phyloP scores from a whole-genome alignment of 441 rosid genomes.

The Bruguiera hainesii region DNA sequence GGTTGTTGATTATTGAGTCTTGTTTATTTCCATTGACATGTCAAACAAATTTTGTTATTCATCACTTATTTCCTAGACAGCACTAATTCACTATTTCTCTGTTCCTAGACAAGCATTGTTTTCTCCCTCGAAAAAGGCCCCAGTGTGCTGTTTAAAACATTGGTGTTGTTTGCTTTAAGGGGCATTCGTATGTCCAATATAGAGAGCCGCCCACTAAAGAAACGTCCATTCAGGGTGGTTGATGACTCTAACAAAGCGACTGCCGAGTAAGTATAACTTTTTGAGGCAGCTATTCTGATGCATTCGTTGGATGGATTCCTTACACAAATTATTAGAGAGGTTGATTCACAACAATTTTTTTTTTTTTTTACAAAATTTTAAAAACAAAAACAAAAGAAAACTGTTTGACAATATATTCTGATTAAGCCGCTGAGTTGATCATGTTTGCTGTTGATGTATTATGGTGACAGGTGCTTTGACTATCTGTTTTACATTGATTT shows the following conservation, averaged over 20 bases:
- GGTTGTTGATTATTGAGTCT: neutral
- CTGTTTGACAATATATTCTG: no score
- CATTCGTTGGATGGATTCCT: no score
- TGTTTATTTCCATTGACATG: neutral
- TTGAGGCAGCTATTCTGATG: neutral
- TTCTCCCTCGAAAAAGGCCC: slow-evolving; percentile 91
- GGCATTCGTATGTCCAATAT: slow-evolving; percentile 80
- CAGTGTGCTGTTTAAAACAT: slow-evolving; percentile 77
- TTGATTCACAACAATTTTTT: no score
- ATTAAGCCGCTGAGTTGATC: no score
- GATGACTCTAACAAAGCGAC: slow-evolving; percentile 70
- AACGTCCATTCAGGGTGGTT: slow-evolving; percentile 67
- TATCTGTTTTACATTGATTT: slow-evolving; percentile 85
- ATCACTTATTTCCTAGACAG: neutral
- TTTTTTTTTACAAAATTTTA: no score
- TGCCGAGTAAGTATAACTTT: slow-evolving; percentile 57
- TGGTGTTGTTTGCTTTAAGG: slow-evolving; percentile 79
- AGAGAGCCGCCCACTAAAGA: slow-evolving; percentile 79
- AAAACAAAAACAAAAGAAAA: no score
- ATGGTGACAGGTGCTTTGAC: slow-evolving; percentile 69
- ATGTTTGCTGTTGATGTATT: slow-evolving; percentile 7
- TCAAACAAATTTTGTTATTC: neutral
- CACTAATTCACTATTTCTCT: neutral
- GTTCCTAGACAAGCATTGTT: slow-evolving; percentile 80
- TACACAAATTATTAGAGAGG: slow-evolving; percentile 3